A percentile compares a stretch with the other conserved stretches of the same genome.
These are phyloP conservation scores for Suillus lakei DNA, from an alignment of 768 basidiomycete genomes.

Conservation along the genomic window DNA sequence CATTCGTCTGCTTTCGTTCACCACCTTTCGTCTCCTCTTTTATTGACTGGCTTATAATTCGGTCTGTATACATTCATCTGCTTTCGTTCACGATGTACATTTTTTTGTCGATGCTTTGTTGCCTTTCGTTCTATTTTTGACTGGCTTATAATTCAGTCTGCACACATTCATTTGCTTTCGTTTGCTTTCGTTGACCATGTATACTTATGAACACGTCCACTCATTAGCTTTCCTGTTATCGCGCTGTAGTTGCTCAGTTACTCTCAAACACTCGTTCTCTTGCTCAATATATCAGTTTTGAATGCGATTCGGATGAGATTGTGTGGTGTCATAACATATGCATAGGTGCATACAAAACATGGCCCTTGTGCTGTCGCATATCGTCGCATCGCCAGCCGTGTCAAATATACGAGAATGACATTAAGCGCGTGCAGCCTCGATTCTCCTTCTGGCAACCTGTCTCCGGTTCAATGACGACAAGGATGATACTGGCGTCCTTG, in stretches of 20 bases:
- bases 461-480: constrained; percentile 79
- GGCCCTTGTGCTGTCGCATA: constrained; percentile 16
- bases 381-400: constrained; percentile 20
- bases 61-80: too few species aligned
- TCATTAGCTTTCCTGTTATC: neutral
- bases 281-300: neutral
- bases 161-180: neutral
- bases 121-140: neutral
- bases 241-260: neutral
- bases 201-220: neutral
- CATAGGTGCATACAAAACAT: constrained; percentile 36
- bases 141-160: neutral
- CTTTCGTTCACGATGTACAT: neutral
- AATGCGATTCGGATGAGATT: constrained; percentile 2
- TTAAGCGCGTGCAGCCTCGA: constrained; percentile 78
- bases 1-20: neutral
- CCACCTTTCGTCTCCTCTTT: neutral
- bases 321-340: constrained; percentile 32
- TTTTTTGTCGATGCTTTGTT: neutral
- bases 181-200: neutral
- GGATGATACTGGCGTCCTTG: constrained; percentile 56
- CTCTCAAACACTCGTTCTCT: neutral
- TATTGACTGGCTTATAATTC: too few species aligned
- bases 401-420: constrained; percentile 22
- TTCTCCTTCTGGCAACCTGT: constrained; percentile 86